Conservation (phyloP, 768 basidiomycete species). For the Coprinopsis sp. region DNA sequence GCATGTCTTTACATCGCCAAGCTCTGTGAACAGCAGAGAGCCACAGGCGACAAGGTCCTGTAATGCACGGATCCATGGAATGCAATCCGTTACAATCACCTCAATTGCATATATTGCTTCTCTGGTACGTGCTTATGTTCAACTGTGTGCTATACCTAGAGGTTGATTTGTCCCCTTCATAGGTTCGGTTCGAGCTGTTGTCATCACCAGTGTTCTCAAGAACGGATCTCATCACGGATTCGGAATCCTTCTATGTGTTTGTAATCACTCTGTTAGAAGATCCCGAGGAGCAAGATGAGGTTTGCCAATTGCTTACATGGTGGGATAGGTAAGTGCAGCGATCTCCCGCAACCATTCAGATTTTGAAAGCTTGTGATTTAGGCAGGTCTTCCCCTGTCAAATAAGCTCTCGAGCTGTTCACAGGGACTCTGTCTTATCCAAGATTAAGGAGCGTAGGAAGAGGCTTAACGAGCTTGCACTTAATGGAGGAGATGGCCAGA, state of each 20-base stretch:
- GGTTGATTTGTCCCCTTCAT: not conserved
- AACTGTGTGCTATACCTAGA: not conserved
- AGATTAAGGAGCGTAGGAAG: no score
- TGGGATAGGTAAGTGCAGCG: not conserved
- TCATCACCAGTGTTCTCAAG: not conserved
- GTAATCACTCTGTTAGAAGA: not conserved
- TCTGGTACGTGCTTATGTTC: not conserved
- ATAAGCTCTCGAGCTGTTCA: not conserved
- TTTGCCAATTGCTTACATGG: not conserved
- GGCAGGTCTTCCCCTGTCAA: not conserved
- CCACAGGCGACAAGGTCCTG: not conserved
- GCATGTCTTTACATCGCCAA: not conserved
- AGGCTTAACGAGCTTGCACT: no score
- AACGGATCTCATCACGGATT: not conserved
- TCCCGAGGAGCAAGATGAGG: not conserved
- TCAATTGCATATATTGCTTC: conserved; percentile 1
- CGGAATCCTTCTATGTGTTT: not conserved
- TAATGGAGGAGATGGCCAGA: no score
- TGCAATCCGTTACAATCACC: not conserved
- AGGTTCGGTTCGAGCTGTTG: not conserved
- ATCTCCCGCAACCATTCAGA: not conserved
- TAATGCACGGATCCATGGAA: conserved; percentile 1
- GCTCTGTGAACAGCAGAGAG: not conserved
- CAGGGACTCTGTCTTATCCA: not conserved
- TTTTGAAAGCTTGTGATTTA: not conserved